Percentiles rank a stretch among this genome's conserved stretches.
Conservation (phyloP, 108 stramenopile species). For the Skeletonema potamos region DNA sequence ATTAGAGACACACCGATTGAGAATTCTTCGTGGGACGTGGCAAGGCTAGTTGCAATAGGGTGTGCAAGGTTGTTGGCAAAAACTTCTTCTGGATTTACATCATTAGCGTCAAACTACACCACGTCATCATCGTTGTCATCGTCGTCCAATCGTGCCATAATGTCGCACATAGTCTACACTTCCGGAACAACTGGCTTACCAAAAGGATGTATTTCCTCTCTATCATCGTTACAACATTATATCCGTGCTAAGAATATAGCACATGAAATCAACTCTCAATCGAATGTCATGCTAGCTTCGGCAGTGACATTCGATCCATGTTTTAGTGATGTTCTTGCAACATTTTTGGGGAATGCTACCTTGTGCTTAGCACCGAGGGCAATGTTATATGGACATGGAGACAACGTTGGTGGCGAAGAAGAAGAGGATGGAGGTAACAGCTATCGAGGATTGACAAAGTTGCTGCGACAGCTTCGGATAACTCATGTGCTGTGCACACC, state of each 20-base stretch:
- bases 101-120: not conserved
- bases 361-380: conserved; percentile 56
- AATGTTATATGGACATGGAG: conserved; percentile 26
- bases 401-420: not conserved
- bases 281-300: conserved; percentile 73
- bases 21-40: conserved; percentile 28
- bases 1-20: not conserved
- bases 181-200: conserved; percentile 94
- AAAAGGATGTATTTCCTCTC: conserved; percentile 88
- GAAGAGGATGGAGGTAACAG: not conserved
- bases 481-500: conserved; percentile 26
- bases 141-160: not conserved
- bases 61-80: not conserved
- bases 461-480: conserved; percentile 28
- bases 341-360: conserved; percentile 55
- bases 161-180: conserved; percentile 92
- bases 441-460: conserved; percentile 18
- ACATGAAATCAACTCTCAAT: conserved; percentile 45
- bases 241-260: conserved; percentile 64
- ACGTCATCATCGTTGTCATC: not conserved
- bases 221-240: conserved; percentile 61
- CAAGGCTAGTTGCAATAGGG: conserved; percentile 25
- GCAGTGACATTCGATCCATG: conserved; percentile 85
- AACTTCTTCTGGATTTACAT: not conserved
- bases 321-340: conserved; percentile 77